phyloP scores from a whole-genome alignment of 2,329 filamentous ascomycete genomes.

The Graphilbum fragrans region DNA sequence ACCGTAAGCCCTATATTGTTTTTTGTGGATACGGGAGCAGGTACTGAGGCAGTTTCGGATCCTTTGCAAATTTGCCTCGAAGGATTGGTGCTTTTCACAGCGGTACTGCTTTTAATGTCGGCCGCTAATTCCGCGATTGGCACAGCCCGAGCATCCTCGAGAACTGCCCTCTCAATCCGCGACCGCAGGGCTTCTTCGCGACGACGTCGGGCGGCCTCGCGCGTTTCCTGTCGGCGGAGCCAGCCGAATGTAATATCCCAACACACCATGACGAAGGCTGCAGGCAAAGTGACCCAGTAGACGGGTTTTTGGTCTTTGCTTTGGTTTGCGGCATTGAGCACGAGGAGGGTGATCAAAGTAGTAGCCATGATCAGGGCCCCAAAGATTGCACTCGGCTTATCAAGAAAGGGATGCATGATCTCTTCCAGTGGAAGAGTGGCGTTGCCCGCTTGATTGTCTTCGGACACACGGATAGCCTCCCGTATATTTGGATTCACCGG shows the following conservation, averaged over 20 bases:
- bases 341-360: slow-evolving; percentile 53
- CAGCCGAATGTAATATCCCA: slow-evolving; percentile 57
- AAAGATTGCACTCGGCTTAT: slow-evolving; percentile 52
- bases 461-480: slow-evolving; percentile 35
- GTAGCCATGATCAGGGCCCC: slow-evolving; percentile 54
- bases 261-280: slow-evolving; percentile 54
- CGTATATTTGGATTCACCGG: slow-evolving; percentile 66
- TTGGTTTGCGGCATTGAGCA: slow-evolving; percentile 48
- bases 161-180: slow-evolving; percentile 23
- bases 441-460: slow-evolving; percentile 33
- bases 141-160: too few species aligned
- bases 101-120: too few species aligned
- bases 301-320: slow-evolving; percentile 41
- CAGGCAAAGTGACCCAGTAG: slow-evolving; percentile 58
- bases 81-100: too few species aligned
- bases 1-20: too few species aligned
- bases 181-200: slow-evolving; percentile 31
- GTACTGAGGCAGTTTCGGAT: too few species aligned
- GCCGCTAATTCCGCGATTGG: too few species aligned
- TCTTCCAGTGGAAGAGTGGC: slow-evolving; percentile 54
- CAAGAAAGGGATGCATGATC: slow-evolving; percentile 64
- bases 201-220: slow-evolving; percentile 46
- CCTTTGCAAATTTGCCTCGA: too few species aligned
- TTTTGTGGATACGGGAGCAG: too few species aligned
- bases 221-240: slow-evolving; percentile 48